Evolutionary conservation across 2,329 filamentous ascomycete species (phyloP).

Genomic region (Teratosphaeria viscida): DNA sequence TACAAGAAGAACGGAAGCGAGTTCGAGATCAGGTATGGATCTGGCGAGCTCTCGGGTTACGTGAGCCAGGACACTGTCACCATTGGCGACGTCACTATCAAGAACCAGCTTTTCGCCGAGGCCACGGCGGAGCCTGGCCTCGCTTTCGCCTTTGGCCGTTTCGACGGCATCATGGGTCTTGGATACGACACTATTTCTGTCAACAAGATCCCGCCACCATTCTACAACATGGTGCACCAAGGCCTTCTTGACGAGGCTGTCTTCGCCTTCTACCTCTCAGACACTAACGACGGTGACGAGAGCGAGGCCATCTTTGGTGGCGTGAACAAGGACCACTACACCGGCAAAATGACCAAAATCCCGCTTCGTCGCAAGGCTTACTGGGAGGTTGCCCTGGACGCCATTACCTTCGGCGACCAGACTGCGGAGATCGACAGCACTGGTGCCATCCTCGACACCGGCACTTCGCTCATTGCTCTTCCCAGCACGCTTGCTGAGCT

Average conservation of each 20-base stretch:
- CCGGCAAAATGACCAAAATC: conserved; percentile 82
- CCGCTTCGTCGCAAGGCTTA: conserved; percentile 97
- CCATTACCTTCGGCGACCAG: conserved; percentile 78
- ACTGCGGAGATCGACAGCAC: conserved; percentile 86
- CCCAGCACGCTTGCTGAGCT: conserved; percentile 87
- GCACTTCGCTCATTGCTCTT: conserved; percentile 93
- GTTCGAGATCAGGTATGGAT: conserved; percentile 93
- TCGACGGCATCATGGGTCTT: conserved; percentile 92
- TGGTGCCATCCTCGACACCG: conserved; percentile 94
- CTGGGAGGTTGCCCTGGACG: conserved; percentile 96
- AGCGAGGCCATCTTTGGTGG: conserved; percentile 89
- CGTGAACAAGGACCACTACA: conserved; percentile 69
- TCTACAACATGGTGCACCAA: conserved; percentile 93
- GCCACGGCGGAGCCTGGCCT: conserved; percentile 91
- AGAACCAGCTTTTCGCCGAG: conserved; percentile 91
- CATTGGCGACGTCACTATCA: conserved; percentile 82
- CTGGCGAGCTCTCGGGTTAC: conserved; percentile 85
- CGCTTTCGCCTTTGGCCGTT: conserved; percentile 93
- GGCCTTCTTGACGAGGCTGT: conserved; percentile 81
- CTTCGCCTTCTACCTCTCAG: conserved; percentile 91
- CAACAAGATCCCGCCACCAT: conserved; percentile 85
- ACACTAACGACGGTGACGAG: conserved; percentile 55
- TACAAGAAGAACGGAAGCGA: conserved; percentile 89
- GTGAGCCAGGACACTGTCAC: conserved; percentile 77
- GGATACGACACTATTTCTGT: conserved; percentile 96